These are phyloP conservation scores for Botryotinia calthae DNA, from an alignment of 2,329 filamentous ascomycete genomes.

Conservation along the genomic window DNA sequence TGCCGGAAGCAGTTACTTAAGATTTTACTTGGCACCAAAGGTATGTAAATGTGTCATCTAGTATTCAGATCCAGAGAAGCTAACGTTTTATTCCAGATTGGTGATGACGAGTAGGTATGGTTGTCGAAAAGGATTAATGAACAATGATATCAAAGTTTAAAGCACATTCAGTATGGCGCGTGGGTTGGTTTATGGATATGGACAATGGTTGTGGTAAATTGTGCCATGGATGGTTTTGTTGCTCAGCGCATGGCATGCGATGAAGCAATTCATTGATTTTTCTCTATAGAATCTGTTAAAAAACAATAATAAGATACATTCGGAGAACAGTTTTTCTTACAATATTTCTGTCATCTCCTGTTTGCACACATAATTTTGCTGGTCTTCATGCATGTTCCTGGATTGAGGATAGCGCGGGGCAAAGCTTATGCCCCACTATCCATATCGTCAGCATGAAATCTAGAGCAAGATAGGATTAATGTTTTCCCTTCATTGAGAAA, in stretches of 20 bases:
- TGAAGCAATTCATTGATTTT: constrained; percentile 6
- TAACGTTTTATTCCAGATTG: constrained; percentile 55
- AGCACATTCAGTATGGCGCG: constrained; percentile 37
- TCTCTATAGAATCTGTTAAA: constrained; percentile 1
- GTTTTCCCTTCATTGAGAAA: neutral
- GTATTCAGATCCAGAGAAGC: neutral
- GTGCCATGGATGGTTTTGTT: constrained; percentile 14
- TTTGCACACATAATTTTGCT: neutral
- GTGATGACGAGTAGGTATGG: constrained; percentile 56
- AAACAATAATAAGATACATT: constrained; percentile 6
- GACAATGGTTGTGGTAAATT: constrained; percentile 17
- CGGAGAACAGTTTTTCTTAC: neutral
- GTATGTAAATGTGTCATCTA: constrained; percentile 45
- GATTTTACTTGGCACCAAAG: constrained; percentile 99
- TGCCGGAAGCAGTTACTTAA: constrained; percentile 78
- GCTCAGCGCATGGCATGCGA: constrained; percentile 2
- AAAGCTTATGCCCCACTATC: constrained; percentile 12
- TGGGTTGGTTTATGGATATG: constrained; percentile 38
- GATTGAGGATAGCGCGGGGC: constrained; percentile 18
- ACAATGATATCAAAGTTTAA: constrained; percentile 32
- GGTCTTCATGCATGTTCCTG: neutral
- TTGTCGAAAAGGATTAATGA: constrained; percentile 29
- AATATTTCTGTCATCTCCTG: neutral
- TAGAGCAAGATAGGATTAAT: constrained; percentile 7
- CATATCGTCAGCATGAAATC: neutral